Conservation (phyloP, 169 alveolate genomes). For the Cryptosporidium tyzzeri region DNA sequence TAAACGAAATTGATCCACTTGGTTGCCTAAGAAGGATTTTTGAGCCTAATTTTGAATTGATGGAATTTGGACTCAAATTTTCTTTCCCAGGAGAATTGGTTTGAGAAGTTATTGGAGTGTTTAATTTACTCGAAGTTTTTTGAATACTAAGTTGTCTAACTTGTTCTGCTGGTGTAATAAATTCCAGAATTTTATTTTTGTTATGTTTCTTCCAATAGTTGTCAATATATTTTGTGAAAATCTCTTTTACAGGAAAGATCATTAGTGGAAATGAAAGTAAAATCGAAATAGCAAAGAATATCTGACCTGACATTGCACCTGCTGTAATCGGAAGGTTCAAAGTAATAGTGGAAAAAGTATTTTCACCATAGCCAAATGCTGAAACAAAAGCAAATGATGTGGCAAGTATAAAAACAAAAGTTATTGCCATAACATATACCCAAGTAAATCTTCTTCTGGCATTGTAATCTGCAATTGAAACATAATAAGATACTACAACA, state of each 20-base stretch:
- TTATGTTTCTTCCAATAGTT: constrained; percentile 1
- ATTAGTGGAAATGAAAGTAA: constrained; percentile 53
- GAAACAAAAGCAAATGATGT: constrained; percentile 32
- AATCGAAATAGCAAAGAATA: constrained; percentile 48
- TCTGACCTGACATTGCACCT: constrained; percentile 52
- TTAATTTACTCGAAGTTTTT: constrained; percentile 9
- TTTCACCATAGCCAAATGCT: constrained; percentile 42
- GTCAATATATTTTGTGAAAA: constrained; percentile 41
- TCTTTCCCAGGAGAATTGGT: constrained; percentile 20
- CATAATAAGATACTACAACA: constrained; percentile 62
- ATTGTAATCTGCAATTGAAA: constrained; percentile 41
- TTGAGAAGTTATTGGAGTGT: neutral
- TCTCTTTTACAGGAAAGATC: constrained; percentile 59
- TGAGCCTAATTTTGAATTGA: constrained; percentile 28
- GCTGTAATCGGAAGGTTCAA: constrained; percentile 47
- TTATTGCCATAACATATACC: constrained; percentile 23
- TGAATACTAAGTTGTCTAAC: constrained; percentile 11
- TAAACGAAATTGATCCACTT: constrained; percentile 57
- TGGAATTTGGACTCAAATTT: constrained; percentile 2
- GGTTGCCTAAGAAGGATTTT: constrained; percentile 40
- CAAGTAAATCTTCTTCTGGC: constrained; percentile 25
- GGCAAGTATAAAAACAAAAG: constrained; percentile 11
- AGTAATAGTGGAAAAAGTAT: constrained; percentile 44
- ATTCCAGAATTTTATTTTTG: constrained; percentile 38
- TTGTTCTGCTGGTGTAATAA: constrained; percentile 42